phyloP scores from a whole-genome alignment of 2,329 filamentous ascomycete genomes.

The Massarina eburnea region DNA sequence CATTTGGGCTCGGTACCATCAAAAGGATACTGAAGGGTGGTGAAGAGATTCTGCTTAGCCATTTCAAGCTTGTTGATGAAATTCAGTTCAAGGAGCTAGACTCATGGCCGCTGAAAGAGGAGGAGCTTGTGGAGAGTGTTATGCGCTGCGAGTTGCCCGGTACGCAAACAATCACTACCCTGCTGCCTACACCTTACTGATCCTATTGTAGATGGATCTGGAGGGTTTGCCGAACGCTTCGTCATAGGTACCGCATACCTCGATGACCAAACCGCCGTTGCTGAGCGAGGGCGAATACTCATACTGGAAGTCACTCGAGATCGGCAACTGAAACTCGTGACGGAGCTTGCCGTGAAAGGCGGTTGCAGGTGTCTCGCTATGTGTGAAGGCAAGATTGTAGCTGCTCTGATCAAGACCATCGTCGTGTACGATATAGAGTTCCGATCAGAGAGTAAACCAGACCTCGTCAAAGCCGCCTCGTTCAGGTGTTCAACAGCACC shows the following conservation, averaged over 20 bases:
- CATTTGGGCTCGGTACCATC: slow-evolving; percentile 86
- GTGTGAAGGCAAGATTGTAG: slow-evolving; percentile 73
- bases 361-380: slow-evolving; percentile 78
- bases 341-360: slow-evolving; percentile 71
- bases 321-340: slow-evolving; percentile 71
- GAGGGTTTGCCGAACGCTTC: slow-evolving; percentile 70
- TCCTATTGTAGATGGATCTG: slow-evolving; percentile 46
- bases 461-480: slow-evolving; percentile 69
- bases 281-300: slow-evolving; percentile 72
- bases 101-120: slow-evolving; percentile 63
- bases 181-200: neutral
- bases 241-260: slow-evolving; percentile 87
- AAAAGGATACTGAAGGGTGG: slow-evolving; percentile 70
- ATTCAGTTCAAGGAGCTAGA: slow-evolving; percentile 80
- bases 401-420: slow-evolving; percentile 83
- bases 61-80: slow-evolving; percentile 90
- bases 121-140: slow-evolving; percentile 83
- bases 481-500: slow-evolving; percentile 84
- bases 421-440: slow-evolving; percentile 62
- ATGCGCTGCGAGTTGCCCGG: slow-evolving; percentile 72
- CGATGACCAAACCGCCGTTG: slow-evolving; percentile 57
- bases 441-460: slow-evolving; percentile 53
- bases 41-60: slow-evolving; percentile 74
- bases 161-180: neutral
- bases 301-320: slow-evolving; percentile 80